phyloP scores from a whole-genome alignment of 331 rosid genomes.

The Malus hybrid region DNA sequence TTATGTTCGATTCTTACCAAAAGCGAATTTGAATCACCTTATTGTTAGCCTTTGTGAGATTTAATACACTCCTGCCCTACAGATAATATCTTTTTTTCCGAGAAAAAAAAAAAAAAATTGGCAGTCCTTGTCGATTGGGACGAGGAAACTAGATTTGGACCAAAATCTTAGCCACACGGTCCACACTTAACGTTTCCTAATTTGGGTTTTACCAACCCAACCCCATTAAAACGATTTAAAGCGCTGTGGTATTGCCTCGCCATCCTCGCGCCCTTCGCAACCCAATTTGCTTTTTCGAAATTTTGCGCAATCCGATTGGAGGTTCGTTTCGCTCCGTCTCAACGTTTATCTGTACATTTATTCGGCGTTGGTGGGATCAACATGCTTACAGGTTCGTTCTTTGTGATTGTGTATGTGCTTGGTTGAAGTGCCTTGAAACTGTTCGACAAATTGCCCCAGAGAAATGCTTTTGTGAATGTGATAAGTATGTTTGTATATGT shows the following conservation, averaged over 20 bases:
- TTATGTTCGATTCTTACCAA: too few relatives aligned
- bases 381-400: conserved; percentile 37
- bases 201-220: neutral
- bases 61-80: too few relatives aligned
- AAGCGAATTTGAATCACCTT: too few relatives aligned
- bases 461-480: neutral
- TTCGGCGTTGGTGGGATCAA: neutral
- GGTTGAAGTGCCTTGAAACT: conserved; percentile 8
- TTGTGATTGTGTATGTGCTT: neutral
- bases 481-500: neutral
- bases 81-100: too few relatives aligned
- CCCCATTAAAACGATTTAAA: neutral
- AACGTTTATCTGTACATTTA: neutral
- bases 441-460: conserved; percentile 24
- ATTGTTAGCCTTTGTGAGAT: too few relatives aligned
- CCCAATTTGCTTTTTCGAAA: neutral
- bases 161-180: too few relatives aligned
- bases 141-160: neutral
- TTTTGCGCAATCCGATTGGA: neutral
- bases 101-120: neutral
- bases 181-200: neutral
- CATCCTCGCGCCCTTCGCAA: neutral
- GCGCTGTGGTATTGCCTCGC: too few relatives aligned
- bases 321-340: neutral
- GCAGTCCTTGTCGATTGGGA: neutral